These are phyloP conservation scores for Saitoella complicata DNA, from an alignment of 805 yeast genomes.

Conservation along the genomic window DNA sequence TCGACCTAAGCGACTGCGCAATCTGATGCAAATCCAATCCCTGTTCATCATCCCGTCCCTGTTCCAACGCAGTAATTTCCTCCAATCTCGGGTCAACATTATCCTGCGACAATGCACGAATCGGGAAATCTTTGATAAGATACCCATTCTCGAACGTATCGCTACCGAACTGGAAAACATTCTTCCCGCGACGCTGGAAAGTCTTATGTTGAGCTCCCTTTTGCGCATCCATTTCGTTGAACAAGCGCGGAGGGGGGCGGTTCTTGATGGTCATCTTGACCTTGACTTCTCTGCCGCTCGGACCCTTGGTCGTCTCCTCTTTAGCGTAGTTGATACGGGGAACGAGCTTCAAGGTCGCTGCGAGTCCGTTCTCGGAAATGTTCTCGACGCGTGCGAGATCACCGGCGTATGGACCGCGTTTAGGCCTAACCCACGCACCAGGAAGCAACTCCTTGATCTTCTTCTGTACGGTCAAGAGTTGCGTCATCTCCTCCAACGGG, in stretches of 20 bases:
- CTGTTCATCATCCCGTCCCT: slow-evolving; percentile 44
- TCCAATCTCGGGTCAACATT: slow-evolving; percentile 71
- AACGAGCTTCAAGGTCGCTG: slow-evolving; percentile 80
- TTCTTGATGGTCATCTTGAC: slow-evolving; percentile 40
- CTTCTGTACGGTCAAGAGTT: slow-evolving; percentile 74
- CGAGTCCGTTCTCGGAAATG: slow-evolving; percentile 85
- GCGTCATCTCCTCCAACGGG: slow-evolving; percentile 91
- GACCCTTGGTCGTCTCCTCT: slow-evolving; percentile 14
- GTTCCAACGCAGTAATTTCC: slow-evolving; percentile 61
- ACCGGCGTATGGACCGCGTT: slow-evolving; percentile 80
- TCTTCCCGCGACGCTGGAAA: slow-evolving; percentile 40
- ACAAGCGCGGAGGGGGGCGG: slow-evolving; percentile 73
- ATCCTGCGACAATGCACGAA: slow-evolving; percentile 65
- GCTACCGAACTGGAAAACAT: slow-evolving; percentile 54
- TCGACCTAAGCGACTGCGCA: slow-evolving; percentile 65
- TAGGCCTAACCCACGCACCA: slow-evolving; percentile 81
- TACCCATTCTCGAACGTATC: slow-evolving; percentile 87
- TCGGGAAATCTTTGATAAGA: slow-evolving; percentile 68
- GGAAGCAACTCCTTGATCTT: slow-evolving; percentile 80
- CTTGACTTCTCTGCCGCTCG: slow-evolving; percentile 26
- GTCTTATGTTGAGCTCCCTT: slow-evolving; percentile 65
- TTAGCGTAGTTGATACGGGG: slow-evolving; percentile 89
- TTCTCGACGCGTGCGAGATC: slow-evolving; percentile 89
- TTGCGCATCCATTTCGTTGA: slow-evolving; percentile 77
- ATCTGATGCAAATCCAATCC: slow-evolving; percentile 78